These are phyloP conservation scores for Penicillium brevicompactum DNA, from an alignment of 2,329 filamentous ascomycete genomes.

Conservation along the genomic window DNA sequence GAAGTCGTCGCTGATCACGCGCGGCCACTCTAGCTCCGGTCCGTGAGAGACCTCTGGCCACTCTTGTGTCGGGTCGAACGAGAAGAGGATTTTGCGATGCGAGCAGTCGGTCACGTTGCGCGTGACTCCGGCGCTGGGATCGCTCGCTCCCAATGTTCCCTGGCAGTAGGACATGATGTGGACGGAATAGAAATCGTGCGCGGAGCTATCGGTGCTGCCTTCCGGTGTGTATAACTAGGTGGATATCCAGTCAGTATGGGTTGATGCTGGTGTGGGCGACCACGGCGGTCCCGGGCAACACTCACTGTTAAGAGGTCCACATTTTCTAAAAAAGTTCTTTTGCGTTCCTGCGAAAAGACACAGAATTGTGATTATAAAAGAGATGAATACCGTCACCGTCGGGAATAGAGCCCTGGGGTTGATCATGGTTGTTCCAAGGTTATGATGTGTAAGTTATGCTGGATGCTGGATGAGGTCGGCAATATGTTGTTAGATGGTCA, in stretches of 20 bases:
- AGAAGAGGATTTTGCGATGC: slow-evolving; percentile 55
- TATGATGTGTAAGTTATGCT: background rate
- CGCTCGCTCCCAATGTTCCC: slow-evolving; percentile 41
- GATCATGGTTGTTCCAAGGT: slow-evolving; percentile 11
- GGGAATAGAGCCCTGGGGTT: slow-evolving; percentile 46
- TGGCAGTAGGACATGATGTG: slow-evolving; percentile 65
- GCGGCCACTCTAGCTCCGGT: slow-evolving; percentile 58
- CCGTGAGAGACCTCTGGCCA: slow-evolving; percentile 52
- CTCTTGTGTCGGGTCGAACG: slow-evolving; percentile 57
- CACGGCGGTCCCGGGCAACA: background rate
- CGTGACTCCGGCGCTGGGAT: slow-evolving; percentile 38
- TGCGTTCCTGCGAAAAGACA: slow-evolving; percentile 64
- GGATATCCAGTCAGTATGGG: slow-evolving; percentile 38
- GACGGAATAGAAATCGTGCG: slow-evolving; percentile 63
- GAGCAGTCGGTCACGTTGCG: slow-evolving; percentile 60
- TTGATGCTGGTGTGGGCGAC: background rate
- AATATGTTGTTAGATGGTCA: background rate
- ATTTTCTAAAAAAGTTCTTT: slow-evolving; percentile 56
- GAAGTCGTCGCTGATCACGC: slow-evolving; percentile 57
- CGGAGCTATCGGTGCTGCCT: slow-evolving; percentile 52
- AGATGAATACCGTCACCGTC: slow-evolving; percentile 52
- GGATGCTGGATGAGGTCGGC: background rate
- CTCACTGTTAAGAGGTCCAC: slow-evolving; percentile 60
- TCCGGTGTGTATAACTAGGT: slow-evolving; percentile 38
- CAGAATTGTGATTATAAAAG: slow-evolving; percentile 61